Conservation (phyloP, 2,329 filamentous ascomycete species). For the Penicillium verrucosum region DNA sequence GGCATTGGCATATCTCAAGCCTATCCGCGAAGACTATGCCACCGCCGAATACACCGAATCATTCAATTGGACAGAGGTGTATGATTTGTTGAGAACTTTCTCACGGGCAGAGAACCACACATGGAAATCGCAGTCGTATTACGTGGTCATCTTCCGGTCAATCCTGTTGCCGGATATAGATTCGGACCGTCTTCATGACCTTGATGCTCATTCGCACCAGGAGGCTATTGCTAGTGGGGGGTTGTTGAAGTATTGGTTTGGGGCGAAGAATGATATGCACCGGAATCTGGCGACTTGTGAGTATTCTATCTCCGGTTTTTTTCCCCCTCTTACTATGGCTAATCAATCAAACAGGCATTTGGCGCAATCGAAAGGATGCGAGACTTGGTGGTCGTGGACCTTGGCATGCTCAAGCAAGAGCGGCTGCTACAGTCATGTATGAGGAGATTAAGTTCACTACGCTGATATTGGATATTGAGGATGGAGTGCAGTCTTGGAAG, state of each 20-base stretch:
- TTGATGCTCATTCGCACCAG: slow-evolving; percentile 75
- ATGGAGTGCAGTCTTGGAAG: slow-evolving; percentile 63
- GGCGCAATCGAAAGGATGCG: slow-evolving; percentile 59
- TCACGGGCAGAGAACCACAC: slow-evolving; percentile 44
- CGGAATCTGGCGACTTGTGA: slow-evolving; percentile 79
- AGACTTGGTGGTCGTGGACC: slow-evolving; percentile 58
- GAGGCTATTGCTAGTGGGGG: slow-evolving; percentile 78
- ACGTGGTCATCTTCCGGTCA: slow-evolving; percentile 81
- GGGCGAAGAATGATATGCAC: slow-evolving; percentile 64
- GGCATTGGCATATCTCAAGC: slow-evolving; percentile 63
- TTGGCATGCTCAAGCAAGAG: slow-evolving; percentile 55
- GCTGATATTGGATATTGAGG: slow-evolving; percentile 61
- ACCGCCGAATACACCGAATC: slow-evolving; percentile 68
- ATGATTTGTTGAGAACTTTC: slow-evolving; percentile 54
- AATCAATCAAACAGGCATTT: slow-evolving; percentile 54
- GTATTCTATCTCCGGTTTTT: slow-evolving; percentile 20
- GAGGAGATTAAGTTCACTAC: slow-evolving; percentile 67
- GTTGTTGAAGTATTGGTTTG: slow-evolving; percentile 93
- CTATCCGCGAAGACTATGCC: slow-evolving; percentile 68
- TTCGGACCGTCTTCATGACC: slow-evolving; percentile 62
- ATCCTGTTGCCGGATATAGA: slow-evolving; percentile 65
- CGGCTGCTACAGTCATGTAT: slow-evolving; percentile 48
- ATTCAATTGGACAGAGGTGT: slow-evolving; percentile 75
- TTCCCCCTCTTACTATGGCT: neutral
- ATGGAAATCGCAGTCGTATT: slow-evolving; percentile 68